Evolutionary conservation across 495 filamentous ascomycete genomes (phyloP).

Genomic region (Aspergillus saccharolyticus): DNA sequence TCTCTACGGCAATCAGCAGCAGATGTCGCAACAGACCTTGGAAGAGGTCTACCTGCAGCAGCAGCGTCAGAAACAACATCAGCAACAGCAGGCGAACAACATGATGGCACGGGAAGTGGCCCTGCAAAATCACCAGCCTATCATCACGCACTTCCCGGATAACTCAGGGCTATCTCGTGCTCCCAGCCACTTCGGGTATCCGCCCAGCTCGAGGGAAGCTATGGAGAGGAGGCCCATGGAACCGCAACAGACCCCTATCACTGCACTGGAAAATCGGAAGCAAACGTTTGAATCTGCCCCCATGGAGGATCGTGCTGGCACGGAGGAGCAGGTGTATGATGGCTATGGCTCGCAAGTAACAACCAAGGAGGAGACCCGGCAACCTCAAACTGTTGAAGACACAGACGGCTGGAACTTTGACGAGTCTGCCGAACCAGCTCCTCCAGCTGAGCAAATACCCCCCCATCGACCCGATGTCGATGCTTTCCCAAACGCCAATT

Average conservation of each 20-base stretch:
- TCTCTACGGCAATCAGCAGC: conserved; percentile 42
- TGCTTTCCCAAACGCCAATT: conserved; percentile 78
- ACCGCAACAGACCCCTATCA: conserved; percentile 32
- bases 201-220: conserved; percentile 22
- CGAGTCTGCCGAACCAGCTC: conserved; percentile 47
- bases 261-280: conserved; percentile 36
- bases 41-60: conserved; percentile 49
- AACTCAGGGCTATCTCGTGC: conserved; percentile 31
- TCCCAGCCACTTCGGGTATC: conserved; percentile 29
- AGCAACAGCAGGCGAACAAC: conserved; percentile 39
- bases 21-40: conserved; percentile 40
- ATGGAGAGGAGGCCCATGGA: conserved; percentile 38
- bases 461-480: conserved; percentile 74
- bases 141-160: conserved; percentile 40
- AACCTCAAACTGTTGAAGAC: conserved; percentile 42
- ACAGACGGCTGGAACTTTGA: conserved; percentile 90
- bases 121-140: conserved; percentile 44
- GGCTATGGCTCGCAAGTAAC: conserved; percentile 46
- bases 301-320: conserved; percentile 52
- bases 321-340: conserved; percentile 54
- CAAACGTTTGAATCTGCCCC: conserved; percentile 34
- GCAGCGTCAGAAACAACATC: conserved; percentile 34
- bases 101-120: conserved; percentile 42
- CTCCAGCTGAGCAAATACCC: conserved; percentile 47
- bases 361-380: conserved; percentile 30